Conservation (phyloP, 225 moss, liverwort and hornwort species). For the Bryoerythrophyllum caledonicum region DNA sequence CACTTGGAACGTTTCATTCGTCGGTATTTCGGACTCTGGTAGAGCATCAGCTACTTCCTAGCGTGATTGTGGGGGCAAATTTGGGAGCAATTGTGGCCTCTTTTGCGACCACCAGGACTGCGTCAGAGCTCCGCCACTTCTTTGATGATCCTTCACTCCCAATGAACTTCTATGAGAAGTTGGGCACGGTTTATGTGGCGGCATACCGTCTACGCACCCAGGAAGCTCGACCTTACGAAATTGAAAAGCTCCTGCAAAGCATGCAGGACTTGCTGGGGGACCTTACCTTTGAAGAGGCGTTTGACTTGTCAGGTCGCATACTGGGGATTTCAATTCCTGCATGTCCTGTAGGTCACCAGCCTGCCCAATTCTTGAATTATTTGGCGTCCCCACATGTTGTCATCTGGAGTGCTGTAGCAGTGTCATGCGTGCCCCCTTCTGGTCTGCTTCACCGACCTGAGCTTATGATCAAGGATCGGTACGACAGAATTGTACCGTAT, state of each 20-base stretch:
- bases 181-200: constrained; percentile 49
- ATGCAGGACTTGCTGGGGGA: constrained; percentile 68
- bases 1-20: constrained; percentile 64
- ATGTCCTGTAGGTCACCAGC: constrained; percentile 42
- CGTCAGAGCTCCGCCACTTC: constrained; percentile 48
- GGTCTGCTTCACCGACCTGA: constrained; percentile 48
- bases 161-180: constrained; percentile 49
- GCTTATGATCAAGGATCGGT: constrained; percentile 62
- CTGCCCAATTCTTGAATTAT: constrained; percentile 59
- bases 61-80: constrained; percentile 56
- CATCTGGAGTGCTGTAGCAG: constrained; percentile 68
- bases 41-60: constrained; percentile 58
- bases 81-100: constrained; percentile 64
- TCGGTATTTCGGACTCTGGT: constrained; percentile 62
- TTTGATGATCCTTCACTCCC: constrained; percentile 55
- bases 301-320: constrained; percentile 58
- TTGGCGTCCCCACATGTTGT: constrained; percentile 65
- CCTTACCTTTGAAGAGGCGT: constrained; percentile 66
- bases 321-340: constrained; percentile 52
- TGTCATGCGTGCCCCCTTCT: constrained; percentile 53
- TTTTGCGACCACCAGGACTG: constrained; percentile 60
- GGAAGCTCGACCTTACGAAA: constrained; percentile 47
- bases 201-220: constrained; percentile 50
- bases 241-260: constrained; percentile 59
- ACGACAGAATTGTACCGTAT: constrained; percentile 41